Base-by-base conservation (phyloP, 805 yeast genomes). In the Ogataea ganodermae region DNA sequence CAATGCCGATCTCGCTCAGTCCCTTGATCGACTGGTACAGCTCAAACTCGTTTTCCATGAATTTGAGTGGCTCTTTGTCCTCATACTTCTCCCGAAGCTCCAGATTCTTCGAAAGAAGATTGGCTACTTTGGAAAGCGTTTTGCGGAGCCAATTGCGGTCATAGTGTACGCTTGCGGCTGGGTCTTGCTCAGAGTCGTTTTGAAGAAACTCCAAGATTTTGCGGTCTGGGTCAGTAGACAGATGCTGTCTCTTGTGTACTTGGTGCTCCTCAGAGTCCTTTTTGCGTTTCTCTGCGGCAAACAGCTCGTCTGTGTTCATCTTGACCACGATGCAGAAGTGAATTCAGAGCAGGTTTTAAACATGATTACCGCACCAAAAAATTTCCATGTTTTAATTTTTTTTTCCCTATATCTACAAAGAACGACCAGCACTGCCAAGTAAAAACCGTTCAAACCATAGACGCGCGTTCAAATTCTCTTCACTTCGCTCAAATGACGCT, bases 41-140 rank as follows among this genome's bases (percentile, higher is more conserved):
- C 16, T 51, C 51, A 18, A 46, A 56, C 30, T 59, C 63, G 21
- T 54, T 52, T 20, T 57, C 58, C 44, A 56, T 45, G 28, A 56
- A 37, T 37, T 44, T 50, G 32, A 47, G 16, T 4, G 55, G 56
- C 24, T 51, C 50, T 8, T 41, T 26, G 4, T 27, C 32, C 7
- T 41, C 41, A n/a, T 42, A 50, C 21, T 46, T 47, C 6, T 35
- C 48, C 2, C 55, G 45, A 13, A 35, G 36, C 30, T 50, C 55
- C 17, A 44, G 17, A 35, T 50, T 57, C 14, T 21, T 12, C 1
- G 44, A 28, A 17, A 55, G 39, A 6, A 46, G 44, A 12, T 37
- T 30, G 6, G 45, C 36, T 7, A 57, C 20, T 28, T 41, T 48
- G 16, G 44, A 30, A 12, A 57, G 33, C 18, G 42, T 31, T 28